Evolutionary conservation across 148 eudicot genomes (phyloP), one percentile per base, ranked within the genome.

Genomic region (Nepenthes mirabilis): DNA sequence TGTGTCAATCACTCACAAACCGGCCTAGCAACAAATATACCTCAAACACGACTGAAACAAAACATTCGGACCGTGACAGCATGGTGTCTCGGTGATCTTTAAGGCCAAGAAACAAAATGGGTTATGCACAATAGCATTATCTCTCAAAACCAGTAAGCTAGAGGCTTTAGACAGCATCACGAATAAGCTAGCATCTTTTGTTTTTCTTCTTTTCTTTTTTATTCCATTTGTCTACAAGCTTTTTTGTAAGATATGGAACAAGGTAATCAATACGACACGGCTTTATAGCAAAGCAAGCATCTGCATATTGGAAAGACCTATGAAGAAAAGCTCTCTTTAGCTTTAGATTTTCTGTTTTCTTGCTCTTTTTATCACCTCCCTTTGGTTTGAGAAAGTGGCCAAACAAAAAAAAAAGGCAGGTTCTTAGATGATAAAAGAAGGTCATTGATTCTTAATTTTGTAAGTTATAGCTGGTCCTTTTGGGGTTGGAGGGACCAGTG

Each of bases 201-300:
- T 48, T 13, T 49, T 36, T 77, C 52, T 71, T 63, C 71, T 78
- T 53, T 68, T 40, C 45, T 8, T 40, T 8, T 8, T 3, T 40
- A 4, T 8, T 66, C 65, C 63, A 67, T 67, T 63, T 65, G 65
- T 61, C 70, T 62, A 64, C 64, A 23, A 72, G 70, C 69, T 63
- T 77, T 53, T 74, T 80, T 40, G 85, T 89, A 81, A 79, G 78
- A 79, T 74, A 75, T 65, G 70, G 72, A 40, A 8, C 6, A 75
- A 63, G 72, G 70, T 74, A 72, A 72, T 74, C 61, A 66, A 74
- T 74, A 63, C 48, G 60, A 68, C 23, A 23, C 70, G 74, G 81
- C 87, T 84, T 75, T 40, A 68, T 72, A 49, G 60, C 59, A 74
- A 86, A 73, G 85, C 84, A 76, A 77, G 86, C 83, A 84, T 79